Percentiles rank a stretch among this genome's conserved stretches.
Conservation (phyloP, 441 rosid genomes). For the Adansonia gregorii region DNA sequence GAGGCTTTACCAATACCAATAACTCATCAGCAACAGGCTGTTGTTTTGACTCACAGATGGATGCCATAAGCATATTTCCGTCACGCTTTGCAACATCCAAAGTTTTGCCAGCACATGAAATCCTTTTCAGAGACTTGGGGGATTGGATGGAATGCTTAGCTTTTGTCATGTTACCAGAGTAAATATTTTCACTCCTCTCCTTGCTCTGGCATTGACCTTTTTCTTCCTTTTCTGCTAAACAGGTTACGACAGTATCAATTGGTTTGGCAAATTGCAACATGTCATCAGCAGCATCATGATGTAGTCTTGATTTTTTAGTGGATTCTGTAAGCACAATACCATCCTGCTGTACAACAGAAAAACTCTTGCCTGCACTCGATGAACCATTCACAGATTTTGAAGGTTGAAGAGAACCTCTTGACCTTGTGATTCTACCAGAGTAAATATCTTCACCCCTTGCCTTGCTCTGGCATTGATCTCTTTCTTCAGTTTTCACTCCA, state of each 20-base stretch:
- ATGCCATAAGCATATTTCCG: slow-evolving; percentile 29
- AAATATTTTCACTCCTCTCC: slow-evolving; percentile 35
- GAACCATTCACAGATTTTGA: slow-evolving; percentile 37
- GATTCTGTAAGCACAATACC: slow-evolving; percentile 33
- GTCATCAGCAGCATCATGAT: not conserved
- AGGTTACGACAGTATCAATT: not conserved
- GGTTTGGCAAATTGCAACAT: slow-evolving; percentile 3
- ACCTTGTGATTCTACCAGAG: slow-evolving; percentile 45
- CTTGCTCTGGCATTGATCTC: slow-evolving; percentile 35
- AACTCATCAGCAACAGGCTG: slow-evolving; percentile 23
- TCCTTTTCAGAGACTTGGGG: slow-evolving; percentile 37
- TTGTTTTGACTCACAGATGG: slow-evolving; percentile 23
- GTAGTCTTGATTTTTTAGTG: slow-evolving; percentile 25
- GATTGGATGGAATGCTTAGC: slow-evolving; percentile 39
- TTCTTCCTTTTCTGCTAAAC: slow-evolving; percentile 18
- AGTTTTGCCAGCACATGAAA: slow-evolving; percentile 35
- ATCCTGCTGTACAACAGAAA: slow-evolving; percentile 38
- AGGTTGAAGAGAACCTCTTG: slow-evolving; percentile 39
- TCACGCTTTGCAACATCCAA: slow-evolving; percentile 35
- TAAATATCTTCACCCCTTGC: slow-evolving; percentile 36
- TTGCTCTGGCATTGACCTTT: slow-evolving; percentile 35
- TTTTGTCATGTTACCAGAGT: slow-evolving; percentile 44
- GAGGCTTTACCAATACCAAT: slow-evolving; percentile 33
- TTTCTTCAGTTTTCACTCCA: slow-evolving; percentile 23
- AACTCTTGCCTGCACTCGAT: slow-evolving; percentile 36